Evolutionary conservation across 106 monocot species (phyloP).

Genomic region (Triglochin maritima): DNA sequence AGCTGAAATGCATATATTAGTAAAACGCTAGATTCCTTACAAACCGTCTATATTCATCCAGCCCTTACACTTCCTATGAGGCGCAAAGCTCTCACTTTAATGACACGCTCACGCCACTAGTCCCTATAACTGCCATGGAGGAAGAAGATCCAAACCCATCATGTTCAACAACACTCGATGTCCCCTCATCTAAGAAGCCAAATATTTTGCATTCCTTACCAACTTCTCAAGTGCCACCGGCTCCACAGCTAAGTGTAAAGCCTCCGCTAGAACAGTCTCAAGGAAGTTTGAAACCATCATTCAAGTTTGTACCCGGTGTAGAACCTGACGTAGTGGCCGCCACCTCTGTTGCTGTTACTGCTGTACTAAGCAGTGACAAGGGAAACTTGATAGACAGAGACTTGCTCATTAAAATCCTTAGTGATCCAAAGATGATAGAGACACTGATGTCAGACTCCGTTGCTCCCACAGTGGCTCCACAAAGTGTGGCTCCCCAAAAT

Average conservation of each 20-base stretch:
- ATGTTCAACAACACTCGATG: neutral
- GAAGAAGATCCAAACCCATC: conserved; percentile 30
- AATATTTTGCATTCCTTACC: neutral
- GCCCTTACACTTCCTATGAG: conserved; percentile 43
- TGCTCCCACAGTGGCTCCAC: no score
- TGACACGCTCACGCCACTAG: conserved; percentile 34
- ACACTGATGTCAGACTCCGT: conserved; percentile 38
- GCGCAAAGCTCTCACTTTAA: conserved; percentile 21
- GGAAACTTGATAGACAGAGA: conserved; percentile 66
- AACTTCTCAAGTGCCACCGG: neutral
- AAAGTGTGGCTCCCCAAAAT: no score
- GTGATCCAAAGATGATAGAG: conserved; percentile 51
- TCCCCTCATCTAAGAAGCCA: neutral
- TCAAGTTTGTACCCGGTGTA: conserved; percentile 1
- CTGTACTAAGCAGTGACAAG: conserved; percentile 57
- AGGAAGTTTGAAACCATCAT: neutral
- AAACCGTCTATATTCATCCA: conserved; percentile 16
- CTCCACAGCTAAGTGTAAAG: neutral
- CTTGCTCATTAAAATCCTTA: conserved; percentile 70
- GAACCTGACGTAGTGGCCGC: conserved; percentile 73
- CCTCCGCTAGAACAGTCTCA: neutral
- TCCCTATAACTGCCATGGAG: conserved; percentile 76
- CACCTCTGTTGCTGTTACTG: conserved; percentile 65
- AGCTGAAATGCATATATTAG: no score
- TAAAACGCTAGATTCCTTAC: neutral